Evolutionary conservation across 1,139 yeast genomes (phyloP), one percentile per base, ranked within the genome.

Genomic region (Blastobotrys niveus): DNA sequence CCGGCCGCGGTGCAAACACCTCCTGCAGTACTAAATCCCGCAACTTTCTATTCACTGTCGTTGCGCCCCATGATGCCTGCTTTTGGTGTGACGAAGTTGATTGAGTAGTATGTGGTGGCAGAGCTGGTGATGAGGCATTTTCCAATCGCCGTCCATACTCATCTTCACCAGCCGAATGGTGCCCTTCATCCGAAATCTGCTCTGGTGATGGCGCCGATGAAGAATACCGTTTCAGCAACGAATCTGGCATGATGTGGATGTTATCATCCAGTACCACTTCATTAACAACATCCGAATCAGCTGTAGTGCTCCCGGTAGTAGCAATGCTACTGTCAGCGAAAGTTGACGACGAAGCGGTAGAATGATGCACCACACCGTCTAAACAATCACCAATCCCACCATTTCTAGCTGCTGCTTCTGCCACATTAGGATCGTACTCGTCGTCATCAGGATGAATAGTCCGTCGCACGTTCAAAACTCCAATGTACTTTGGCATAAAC

Each of bases 401-500:
- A n/a, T n/a, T n/a, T n/a, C n/a, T n/a, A n/a, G n/a, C n/a, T 22
- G 36, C 36, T 12, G 30, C 5, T n/a, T 40, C 43, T n/a, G 36
- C 42, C 10, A 32, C 3, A 15, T 43, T 46, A 8, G 50, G 40
- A 19, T 43, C 48, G 12, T 40, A 44, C 21, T 45, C 45, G 8
- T 39, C 49, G 9, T 40, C 48, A 15, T 46, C 55, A 30, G 48
- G 52, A 8, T 53, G 62, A 45, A 76, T 73, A 32, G 81, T 74
- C 60, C 88, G 91, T 44, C 97, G 74, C 8, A 89, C 97, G 61
- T 89, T 89, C 46, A 89, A 68, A 1, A 89, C 96, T 8, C 99
- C 98, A 49, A 89, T 84, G 62, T 91, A 93, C 53, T 78, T 77
- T 1, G 98, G 98, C 94, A 91, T 84, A 61, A 84, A 93, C 48